phyloP scores from a whole-genome alignment of 75 land plant genomes.

The Ceratopteris richardii region DNA sequence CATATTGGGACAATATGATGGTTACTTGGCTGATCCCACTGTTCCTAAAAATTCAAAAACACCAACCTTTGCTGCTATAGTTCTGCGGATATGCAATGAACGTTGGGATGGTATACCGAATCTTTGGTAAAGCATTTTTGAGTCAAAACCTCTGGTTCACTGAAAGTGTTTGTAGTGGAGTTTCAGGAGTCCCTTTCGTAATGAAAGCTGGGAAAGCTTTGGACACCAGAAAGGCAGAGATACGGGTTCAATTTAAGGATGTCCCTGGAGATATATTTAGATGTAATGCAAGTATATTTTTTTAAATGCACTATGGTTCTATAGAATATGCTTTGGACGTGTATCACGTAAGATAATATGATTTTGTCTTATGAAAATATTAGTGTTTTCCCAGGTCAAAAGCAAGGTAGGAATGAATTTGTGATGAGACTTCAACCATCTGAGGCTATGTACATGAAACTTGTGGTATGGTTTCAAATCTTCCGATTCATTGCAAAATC shows the following conservation, averaged over 20 bases:
- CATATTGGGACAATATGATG: conserved; percentile 94
- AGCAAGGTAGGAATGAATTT: conserved; percentile 94
- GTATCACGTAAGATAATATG: too few relatives aligned
- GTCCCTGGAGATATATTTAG: conserved; percentile 91
- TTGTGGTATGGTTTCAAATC: conserved; percentile 40
- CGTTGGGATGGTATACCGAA: conserved; percentile 83
- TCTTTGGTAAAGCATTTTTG: background rate
- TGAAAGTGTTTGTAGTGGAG: too few relatives aligned
- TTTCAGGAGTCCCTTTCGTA: conserved; percentile 87
- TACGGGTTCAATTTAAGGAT: conserved; percentile 91
- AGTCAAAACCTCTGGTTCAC: too few relatives aligned
- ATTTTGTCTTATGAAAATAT: too few relatives aligned
- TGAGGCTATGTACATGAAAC: conserved; percentile 98
- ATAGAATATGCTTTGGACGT: too few relatives aligned
- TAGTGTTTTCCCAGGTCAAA: conserved; percentile 46
- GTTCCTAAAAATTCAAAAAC: conserved; percentile 71
- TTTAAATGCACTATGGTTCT: too few relatives aligned
- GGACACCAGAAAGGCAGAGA: conserved; percentile 84
- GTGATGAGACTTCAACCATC: conserved; percentile 89
- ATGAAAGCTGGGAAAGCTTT: conserved; percentile 90
- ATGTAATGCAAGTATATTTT: conserved; percentile 34
- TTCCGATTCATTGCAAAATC: too few relatives aligned
- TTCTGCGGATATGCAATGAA: conserved; percentile 81
- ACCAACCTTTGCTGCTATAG: conserved; percentile 84
- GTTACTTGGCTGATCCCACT: conserved; percentile 85